A percentile compares a stretch with the other conserved stretches of the same genome.
These are phyloP conservation scores for Populus ilicifolia DNA, from an alignment of 345 rosid genomes.

Conservation along the genomic window DNA sequence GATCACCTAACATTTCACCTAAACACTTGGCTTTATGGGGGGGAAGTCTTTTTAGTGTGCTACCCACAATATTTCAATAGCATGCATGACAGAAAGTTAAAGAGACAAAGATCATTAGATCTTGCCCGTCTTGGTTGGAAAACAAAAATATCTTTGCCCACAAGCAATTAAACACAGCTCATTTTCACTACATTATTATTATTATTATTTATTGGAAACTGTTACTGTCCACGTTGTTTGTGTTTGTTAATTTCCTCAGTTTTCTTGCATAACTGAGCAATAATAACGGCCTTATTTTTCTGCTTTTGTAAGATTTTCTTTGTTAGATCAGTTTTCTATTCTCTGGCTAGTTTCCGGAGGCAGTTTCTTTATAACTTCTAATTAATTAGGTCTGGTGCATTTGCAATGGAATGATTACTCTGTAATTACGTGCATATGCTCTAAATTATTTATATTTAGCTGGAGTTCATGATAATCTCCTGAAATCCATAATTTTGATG, in stretches of 20 bases:
- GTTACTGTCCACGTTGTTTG: conserved; percentile 1
- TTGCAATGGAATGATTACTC: too few species aligned
- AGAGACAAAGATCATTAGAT: not conserved
- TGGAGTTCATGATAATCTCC: too few species aligned
- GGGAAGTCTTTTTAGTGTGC: not conserved
- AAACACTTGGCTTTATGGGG: conserved; percentile 29
- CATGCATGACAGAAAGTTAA: not conserved
- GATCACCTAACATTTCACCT: conserved; percentile 34
- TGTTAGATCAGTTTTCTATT: too few species aligned
- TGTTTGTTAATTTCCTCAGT: not conserved
- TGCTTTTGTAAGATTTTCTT: too few species aligned
- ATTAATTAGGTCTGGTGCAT: too few species aligned
- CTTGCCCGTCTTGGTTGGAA: conserved; percentile 8
- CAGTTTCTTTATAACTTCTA: too few species aligned
- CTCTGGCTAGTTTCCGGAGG: too few species aligned
- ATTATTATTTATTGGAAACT: not conserved
- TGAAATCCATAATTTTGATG: too few species aligned
- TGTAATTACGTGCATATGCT: too few species aligned
- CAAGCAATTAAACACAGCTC: conserved; percentile 15
- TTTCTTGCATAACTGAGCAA: not conserved
- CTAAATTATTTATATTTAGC: too few species aligned
- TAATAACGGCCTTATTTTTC: too few species aligned
- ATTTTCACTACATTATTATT: not conserved
- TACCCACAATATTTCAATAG: not conserved
- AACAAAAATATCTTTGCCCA: conserved; percentile 18